Percentiles rank a stretch among this genome's conserved stretches.
phyloP scores from a whole-genome alignment of 108 stramenopile species.

The Skeletonema tropicum region DNA sequence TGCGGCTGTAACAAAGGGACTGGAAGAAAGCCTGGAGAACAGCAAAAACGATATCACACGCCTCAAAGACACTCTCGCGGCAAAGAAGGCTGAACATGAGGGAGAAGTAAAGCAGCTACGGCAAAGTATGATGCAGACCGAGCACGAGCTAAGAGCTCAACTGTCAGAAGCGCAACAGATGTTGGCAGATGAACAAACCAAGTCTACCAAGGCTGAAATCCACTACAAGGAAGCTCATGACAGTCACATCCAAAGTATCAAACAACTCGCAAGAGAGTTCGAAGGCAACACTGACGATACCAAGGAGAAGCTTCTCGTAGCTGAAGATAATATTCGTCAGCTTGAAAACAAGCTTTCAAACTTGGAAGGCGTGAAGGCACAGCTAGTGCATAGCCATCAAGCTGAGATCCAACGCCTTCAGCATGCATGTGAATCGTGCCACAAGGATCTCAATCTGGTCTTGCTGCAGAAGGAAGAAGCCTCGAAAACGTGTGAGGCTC shows the following conservation, averaged over 20 bases:
- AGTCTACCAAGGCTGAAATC: constrained; percentile 16
- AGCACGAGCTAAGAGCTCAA: constrained; percentile 13
- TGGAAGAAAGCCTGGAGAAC: constrained; percentile 9
- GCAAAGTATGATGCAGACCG: background rate
- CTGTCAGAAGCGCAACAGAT: constrained; percentile 4
- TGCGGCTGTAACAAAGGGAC: constrained; percentile 1
- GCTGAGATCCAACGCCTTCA: constrained; percentile 32
- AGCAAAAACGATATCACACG: constrained; percentile 16
- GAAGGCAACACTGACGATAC: constrained; percentile 18
- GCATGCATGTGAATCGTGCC: constrained; percentile 38
- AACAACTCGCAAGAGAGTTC: constrained; percentile 25
- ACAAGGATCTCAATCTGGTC: constrained; percentile 23
- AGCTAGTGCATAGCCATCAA: background rate
- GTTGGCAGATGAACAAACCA: constrained; percentile 30
- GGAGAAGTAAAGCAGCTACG: constrained; percentile 8
- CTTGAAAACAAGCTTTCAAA: constrained; percentile 21
- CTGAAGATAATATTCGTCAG: constrained; percentile 22
- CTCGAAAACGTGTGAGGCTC: constrained; percentile 2
- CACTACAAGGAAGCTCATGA: constrained; percentile 34
- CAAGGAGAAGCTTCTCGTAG: constrained; percentile 31
- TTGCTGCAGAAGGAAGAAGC: constrained; percentile 25
- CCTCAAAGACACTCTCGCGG: background rate
- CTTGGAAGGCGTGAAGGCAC: constrained; percentile 29
- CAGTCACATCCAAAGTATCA: constrained; percentile 23
- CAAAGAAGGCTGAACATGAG: constrained; percentile 8